phyloP scores from a whole-genome alignment of 75 land plant genomes.

The Ceratopteris richardii region DNA sequence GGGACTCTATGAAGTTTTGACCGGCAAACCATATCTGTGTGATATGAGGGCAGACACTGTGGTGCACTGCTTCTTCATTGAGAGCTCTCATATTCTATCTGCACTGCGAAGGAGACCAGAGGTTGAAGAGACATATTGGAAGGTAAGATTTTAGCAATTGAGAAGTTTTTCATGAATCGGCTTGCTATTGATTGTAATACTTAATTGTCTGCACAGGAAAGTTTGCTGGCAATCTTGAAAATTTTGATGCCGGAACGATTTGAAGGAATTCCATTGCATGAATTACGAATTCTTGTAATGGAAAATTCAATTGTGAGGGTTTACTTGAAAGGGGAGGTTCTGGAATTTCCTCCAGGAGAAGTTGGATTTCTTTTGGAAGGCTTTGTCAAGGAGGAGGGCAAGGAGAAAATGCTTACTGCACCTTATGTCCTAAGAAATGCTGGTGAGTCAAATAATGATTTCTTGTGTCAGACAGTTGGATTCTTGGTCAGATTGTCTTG shows the following conservation, averaged over 20 bases:
- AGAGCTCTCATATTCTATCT: constrained; percentile 54
- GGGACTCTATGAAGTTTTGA: constrained; percentile 87
- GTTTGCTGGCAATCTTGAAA: constrained; percentile 68
- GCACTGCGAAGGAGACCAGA: constrained; percentile 38
- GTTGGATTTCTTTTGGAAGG: constrained; percentile 86
- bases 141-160: constrained; percentile 35
- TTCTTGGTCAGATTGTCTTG: too few relatives aligned
- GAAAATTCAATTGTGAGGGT: constrained; percentile 56
- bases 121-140: constrained; percentile 88
- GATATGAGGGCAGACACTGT: constrained; percentile 78
- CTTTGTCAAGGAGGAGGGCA: constrained; percentile 45
- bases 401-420: constrained; percentile 18
- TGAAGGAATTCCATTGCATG: constrained; percentile 68
- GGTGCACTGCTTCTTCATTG: constrained; percentile 82
- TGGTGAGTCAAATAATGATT: too few relatives aligned
- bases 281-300: constrained; percentile 52
- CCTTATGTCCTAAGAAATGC: constrained; percentile 14
- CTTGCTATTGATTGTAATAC: not conserved
- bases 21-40: constrained; percentile 74
- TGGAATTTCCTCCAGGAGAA: constrained; percentile 45
- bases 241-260: constrained; percentile 64
- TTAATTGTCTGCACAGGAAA: constrained; percentile 53
- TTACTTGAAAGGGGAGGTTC: constrained; percentile 59
- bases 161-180: not conserved
- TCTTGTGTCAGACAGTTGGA: too few relatives aligned